Percentiles rank a stretch among this genome's conserved stretches.
phyloP scores from a whole-genome alignment of 345 rosid species.

The Bruguiera sexangula region DNA sequence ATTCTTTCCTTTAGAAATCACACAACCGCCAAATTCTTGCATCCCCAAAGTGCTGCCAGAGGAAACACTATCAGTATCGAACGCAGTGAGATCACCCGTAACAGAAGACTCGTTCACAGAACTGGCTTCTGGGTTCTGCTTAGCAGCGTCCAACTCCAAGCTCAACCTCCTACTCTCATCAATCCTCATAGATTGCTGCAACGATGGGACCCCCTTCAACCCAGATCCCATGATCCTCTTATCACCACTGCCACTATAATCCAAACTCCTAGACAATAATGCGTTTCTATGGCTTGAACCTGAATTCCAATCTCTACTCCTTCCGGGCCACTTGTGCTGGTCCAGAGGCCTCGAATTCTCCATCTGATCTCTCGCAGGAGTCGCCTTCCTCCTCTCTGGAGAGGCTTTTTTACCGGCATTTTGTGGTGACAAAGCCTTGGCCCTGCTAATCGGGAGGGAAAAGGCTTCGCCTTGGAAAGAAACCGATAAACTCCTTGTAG shows the following conservation, averaged over 20 bases:
- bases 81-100: conserved; percentile 56
- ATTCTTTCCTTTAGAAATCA: conserved; percentile 38
- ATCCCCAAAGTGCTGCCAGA: conserved; percentile 67
- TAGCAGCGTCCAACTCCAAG: conserved; percentile 46
- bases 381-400: conserved; percentile 44
- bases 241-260: conserved; percentile 36
- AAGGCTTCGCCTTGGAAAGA: conserved; percentile 89
- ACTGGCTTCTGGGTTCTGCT: conserved; percentile 41
- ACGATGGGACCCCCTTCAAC: conserved; percentile 36
- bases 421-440: conserved; percentile 49
- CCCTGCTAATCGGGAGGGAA: conserved; percentile 83
- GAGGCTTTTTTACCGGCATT: conserved; percentile 47
- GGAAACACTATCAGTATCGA: conserved; percentile 78
- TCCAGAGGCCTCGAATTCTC: conserved; percentile 55
- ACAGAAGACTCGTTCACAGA: conserved; percentile 43
- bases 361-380: conserved; percentile 46
- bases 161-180: conserved; percentile 58
- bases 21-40: conserved; percentile 47
- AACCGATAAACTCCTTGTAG: conserved; percentile 82
- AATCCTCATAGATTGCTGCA: conserved; percentile 52
- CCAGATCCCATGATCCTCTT: conserved; percentile 62
- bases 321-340: conserved; percentile 74
- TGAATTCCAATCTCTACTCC: conserved; percentile 50
- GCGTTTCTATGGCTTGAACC: conserved; percentile 26
- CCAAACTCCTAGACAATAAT: conserved; percentile 53